Base-by-base conservation (phyloP, 371 early-diverging fungal genomes). In the Mucor lusitanicus region DNA sequence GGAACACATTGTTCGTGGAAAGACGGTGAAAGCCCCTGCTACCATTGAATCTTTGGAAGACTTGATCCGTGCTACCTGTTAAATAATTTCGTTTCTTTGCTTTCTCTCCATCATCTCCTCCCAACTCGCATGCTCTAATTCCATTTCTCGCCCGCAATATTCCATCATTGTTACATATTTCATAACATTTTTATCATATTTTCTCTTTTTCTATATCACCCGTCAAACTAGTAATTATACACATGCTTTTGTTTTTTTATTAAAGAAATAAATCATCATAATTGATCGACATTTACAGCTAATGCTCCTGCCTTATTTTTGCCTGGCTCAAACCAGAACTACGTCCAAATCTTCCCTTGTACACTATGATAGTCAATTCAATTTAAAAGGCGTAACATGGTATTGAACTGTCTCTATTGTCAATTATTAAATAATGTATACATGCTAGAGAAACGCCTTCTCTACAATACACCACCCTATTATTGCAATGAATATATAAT, bases 1-100 rank as follows among this genome's bases (percentile, higher is more conserved):
- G 25, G 44, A 35, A 42, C 92, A 95, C 63, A 63, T 61, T 33
- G 85, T 85, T 75, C 61, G 76, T 54, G 95, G 94, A 61, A 87
- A 82, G 65, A 85, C 86, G 8, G 74, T 86, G 59, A 65, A 62
- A 3, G 63, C 75, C n/a, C 84, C 85, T 56, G 78, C 80, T 56
- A 55, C 79, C 37, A 81, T 85, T 63, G 77, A 79, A 56, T 81
- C 82, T 11, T 63, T 63, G 57, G 75, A 74, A 61, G 85, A 85
- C 61, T 65, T 85, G 57, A 74, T 80, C 48, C 76, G 76, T 67
- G 70, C 69, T 17, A 58, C 71, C 33, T 55, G 62, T 11, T 75
- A 75, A 67, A 46, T 55, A 32, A 15, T 32, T 55, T 30, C 30
- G 2, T 30, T 30, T 30, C 6, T 6, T 55, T n/a, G 5, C 13